phyloP scores from a whole-genome alignment of 306 rosid genomes.

The Vigna unguiculata region DNA sequence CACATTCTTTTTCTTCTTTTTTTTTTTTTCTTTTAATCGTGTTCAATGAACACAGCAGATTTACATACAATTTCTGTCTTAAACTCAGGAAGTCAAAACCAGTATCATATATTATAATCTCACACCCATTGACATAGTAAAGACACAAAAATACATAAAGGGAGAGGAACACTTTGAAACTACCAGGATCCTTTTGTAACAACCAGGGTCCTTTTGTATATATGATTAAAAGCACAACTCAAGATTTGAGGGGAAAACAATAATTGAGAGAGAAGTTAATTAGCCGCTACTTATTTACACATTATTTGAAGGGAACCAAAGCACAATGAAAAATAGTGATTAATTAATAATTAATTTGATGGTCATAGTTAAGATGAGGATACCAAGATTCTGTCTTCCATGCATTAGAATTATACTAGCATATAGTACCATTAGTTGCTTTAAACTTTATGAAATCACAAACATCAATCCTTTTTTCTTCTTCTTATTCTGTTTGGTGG shows the following conservation, averaged over 20 bases:
- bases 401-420: conserved; percentile 49
- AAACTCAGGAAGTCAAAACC: conserved; percentile 32
- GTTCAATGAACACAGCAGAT: conserved; percentile 28
- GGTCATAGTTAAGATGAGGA: conserved; percentile 55
- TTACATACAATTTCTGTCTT: conserved; percentile 1
- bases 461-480: conserved; percentile 11
- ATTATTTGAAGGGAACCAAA: conserved; percentile 44
- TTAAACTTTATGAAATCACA: conserved; percentile 32
- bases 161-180: conserved; percentile 35
- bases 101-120: conserved; percentile 24
- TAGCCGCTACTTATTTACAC: conserved; percentile 63
- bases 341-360: conserved; percentile 49
- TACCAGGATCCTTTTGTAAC: conserved; percentile 11
- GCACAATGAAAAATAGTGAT: conserved; percentile 36
- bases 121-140: conserved; percentile 5
- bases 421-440: conserved; percentile 29
- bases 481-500: conserved; percentile 22
- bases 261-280: background rate
- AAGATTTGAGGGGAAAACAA: conserved; percentile 7
- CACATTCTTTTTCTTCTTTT: background rate
- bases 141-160: conserved; percentile 18
- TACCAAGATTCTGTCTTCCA: conserved; percentile 54
- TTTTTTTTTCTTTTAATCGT: background rate
- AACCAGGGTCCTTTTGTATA: conserved; percentile 7
- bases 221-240: conserved; percentile 36